Percentiles rank a stretch among this genome's conserved stretches.
phyloP scores from a whole-genome alignment of 345 rosid species.

The Pistacia integerrima region DNA sequence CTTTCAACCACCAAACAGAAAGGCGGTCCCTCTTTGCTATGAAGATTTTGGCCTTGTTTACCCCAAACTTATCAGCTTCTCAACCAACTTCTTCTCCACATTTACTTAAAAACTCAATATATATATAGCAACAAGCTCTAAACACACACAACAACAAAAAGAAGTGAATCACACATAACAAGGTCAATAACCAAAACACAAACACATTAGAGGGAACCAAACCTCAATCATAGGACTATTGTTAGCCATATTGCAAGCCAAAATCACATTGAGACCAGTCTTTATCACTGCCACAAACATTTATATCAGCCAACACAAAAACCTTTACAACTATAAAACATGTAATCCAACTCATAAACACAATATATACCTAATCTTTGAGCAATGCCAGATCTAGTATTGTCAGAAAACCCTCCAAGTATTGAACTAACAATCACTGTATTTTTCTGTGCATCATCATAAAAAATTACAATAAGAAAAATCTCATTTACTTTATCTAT shows the following conservation, averaged over 20 bases:
- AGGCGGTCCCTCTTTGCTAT: neutral
- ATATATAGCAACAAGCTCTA: too few relatives aligned
- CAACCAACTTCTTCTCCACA: conserved; percentile 73
- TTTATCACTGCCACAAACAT: conserved; percentile 58
- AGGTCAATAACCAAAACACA: neutral
- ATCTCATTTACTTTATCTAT: too few relatives aligned
- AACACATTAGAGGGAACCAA: neutral
- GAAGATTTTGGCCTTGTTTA: conserved; percentile 48
- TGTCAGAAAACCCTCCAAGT: conserved; percentile 84
- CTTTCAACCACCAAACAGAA: neutral
- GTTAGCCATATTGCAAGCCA: conserved; percentile 88
- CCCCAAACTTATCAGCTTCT: conserved; percentile 73
- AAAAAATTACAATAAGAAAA: neutral
- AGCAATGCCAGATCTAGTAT: conserved; percentile 86
- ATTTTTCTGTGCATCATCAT: conserved; percentile 43
- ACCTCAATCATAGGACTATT: conserved; percentile 88
- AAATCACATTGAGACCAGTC: conserved; percentile 73
- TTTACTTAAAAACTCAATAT: conserved; percentile 50
- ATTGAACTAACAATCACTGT: conserved; percentile 70
- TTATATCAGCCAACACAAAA: neutral
- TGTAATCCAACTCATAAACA: too few relatives aligned
- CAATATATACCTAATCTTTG: conserved; percentile 65
- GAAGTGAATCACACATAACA: neutral
- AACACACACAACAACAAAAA: neutral
- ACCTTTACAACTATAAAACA: neutral